These are phyloP conservation scores for Halenospora varia DNA, from an alignment of 495 filamentous ascomycete genomes.

Conservation along the genomic window DNA sequence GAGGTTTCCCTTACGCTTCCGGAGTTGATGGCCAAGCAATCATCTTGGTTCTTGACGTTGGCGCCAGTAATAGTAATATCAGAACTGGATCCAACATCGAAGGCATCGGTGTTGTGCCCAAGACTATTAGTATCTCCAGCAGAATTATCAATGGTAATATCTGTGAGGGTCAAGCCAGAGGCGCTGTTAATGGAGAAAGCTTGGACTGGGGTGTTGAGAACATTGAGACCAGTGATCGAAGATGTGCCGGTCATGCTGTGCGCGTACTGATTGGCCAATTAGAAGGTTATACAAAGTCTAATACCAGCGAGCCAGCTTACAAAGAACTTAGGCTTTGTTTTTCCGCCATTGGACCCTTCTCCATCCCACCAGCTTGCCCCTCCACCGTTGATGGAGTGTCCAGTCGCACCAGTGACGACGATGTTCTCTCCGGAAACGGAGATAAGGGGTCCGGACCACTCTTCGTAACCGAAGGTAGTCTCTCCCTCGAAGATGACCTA, in stretches of 20 bases:
- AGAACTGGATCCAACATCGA: conserved; percentile 49
- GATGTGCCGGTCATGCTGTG: conserved; percentile 37
- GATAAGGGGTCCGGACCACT: conserved; percentile 47
- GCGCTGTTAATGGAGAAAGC: conserved; percentile 51
- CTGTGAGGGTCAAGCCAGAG: conserved; percentile 42
- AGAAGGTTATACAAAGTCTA: too few relatives aligned
- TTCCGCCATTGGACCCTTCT: conserved; percentile 45
- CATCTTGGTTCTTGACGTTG: conserved; percentile 60
- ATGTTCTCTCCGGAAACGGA: conserved; percentile 44
- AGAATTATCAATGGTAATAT: conserved; percentile 46
- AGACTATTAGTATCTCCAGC: conserved; percentile 42
- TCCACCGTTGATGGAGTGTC: conserved; percentile 39
- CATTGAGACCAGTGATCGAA: conserved; percentile 46
- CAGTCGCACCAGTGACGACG: conserved; percentile 40
- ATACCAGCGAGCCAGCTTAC: too few relatives aligned
- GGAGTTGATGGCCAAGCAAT: conserved; percentile 61
- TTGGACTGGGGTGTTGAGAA: conserved; percentile 59
- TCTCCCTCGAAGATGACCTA: conserved; percentile 46
- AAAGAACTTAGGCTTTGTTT: conserved; percentile 54
- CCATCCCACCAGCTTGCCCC: conserved; percentile 51
- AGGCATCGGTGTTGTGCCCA: conserved; percentile 65
- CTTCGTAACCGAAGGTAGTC: conserved; percentile 46
- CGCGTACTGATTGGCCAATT: conserved; percentile 48
- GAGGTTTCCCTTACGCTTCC: conserved; percentile 31
- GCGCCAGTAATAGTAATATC: conserved; percentile 52